These are phyloP conservation scores for Leptomonas pyrrhocoris DNA, from an alignment of 208 protist species.

Conservation along the genomic window DNA sequence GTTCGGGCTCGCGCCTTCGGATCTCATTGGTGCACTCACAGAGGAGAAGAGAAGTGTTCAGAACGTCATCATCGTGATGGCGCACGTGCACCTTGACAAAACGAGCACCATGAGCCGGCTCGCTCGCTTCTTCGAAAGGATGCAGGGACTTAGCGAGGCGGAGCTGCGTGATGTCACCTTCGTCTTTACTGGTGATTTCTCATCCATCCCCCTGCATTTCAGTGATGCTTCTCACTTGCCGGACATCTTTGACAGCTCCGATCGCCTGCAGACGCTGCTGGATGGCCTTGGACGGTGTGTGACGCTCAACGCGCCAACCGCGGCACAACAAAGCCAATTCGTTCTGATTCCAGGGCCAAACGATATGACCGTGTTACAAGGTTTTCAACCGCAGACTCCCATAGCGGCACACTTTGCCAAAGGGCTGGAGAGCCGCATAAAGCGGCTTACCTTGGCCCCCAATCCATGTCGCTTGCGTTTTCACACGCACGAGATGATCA, in stretches of 20 bases:
- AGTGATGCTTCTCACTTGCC: constrained; percentile 83
- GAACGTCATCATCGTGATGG: constrained; percentile 79
- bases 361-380: constrained; percentile 71
- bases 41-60: constrained; percentile 75
- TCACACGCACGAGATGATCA: constrained; percentile 84
- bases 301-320: constrained; percentile 61
- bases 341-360: constrained; percentile 80
- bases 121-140: constrained; percentile 72
- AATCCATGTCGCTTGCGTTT: constrained; percentile 89
- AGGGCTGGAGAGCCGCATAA: constrained; percentile 55
- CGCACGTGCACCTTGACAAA: constrained; percentile 84
- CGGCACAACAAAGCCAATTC: constrained; percentile 78
- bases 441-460: constrained; percentile 68
- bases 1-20: constrained; percentile 69
- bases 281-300: constrained; percentile 67
- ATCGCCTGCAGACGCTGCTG: constrained; percentile 52
- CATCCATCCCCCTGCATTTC: constrained; percentile 62
- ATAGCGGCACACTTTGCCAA: constrained; percentile 60
- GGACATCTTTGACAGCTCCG: constrained; percentile 64
- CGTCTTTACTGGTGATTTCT: constrained; percentile 83
- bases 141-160: constrained; percentile 79
- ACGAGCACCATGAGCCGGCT: constrained; percentile 56
- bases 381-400: constrained; percentile 76
- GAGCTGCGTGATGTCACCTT: constrained; percentile 84
- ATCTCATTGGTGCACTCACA: constrained; percentile 45